phyloP scores from a whole-genome alignment of 2,329 filamentous ascomycete species.

The Fusarium sp. region DNA sequence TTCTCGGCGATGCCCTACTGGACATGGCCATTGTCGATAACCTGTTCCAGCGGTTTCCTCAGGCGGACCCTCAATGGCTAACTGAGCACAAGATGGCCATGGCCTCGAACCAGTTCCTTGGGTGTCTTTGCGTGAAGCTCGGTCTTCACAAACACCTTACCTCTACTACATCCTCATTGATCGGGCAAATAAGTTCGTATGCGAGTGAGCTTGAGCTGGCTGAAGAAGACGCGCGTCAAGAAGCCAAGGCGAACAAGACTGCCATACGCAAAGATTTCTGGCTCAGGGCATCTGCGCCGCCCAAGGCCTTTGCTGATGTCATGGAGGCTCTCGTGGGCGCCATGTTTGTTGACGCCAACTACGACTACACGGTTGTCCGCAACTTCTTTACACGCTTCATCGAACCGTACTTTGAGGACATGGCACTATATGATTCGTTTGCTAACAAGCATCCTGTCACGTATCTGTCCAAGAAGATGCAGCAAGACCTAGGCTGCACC shows the following conservation, averaged over 20 bases:
- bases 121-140: conserved; percentile 81
- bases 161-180: conserved; percentile 57
- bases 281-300: conserved; percentile 71
- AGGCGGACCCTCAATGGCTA: conserved; percentile 92
- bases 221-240: conserved; percentile 48
- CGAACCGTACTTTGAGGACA: conserved; percentile 83
- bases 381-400: conserved; percentile 83
- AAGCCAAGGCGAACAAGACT: conserved; percentile 48
- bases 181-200: conserved; percentile 64
- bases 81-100: conserved; percentile 99
- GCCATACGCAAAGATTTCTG: conserved; percentile 71
- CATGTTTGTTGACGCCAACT: conserved; percentile 89
- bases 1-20: conserved; percentile 88
- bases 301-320: conserved; percentile 85
- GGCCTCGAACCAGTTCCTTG: conserved; percentile 95
- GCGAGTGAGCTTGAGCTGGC: conserved; percentile 69
- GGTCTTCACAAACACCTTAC: conserved; percentile 82
- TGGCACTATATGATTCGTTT: conserved; percentile 87
- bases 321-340: conserved; percentile 91
- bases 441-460: conserved; percentile 89
- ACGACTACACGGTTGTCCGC: conserved; percentile 79
- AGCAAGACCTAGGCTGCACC: conserved; percentile 73
- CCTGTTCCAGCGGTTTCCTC: conserved; percentile 80
- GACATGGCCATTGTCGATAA: conserved; percentile 88
- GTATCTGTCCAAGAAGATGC: conserved; percentile 73